Percentiles rank a stretch among this genome's conserved stretches.
These are phyloP conservation scores for Leccinum disarticulatum DNA, from an alignment of 768 basidiomycete genomes.

Conservation along the genomic window DNA sequence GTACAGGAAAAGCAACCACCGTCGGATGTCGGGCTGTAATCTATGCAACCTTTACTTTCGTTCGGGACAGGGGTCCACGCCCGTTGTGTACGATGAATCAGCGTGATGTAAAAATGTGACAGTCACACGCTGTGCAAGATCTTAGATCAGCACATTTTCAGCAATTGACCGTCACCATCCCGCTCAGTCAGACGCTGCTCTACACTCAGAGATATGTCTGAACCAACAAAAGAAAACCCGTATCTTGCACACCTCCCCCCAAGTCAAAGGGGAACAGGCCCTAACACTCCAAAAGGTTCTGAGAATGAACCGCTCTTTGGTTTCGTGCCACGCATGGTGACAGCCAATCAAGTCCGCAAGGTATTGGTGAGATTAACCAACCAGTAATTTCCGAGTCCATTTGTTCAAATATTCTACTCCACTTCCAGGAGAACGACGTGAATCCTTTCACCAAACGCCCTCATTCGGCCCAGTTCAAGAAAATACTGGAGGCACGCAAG, in stretches of 20 bases:
- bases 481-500: slow-evolving; percentile 81
- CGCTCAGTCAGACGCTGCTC: neutral
- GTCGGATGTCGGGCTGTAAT: slow-evolving; percentile 23
- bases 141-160: slow-evolving; percentile 18
- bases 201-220: neutral
- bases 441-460: slow-evolving; percentile 90
- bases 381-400: neutral
- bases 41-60: no score
- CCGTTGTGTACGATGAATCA: no score
- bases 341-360: slow-evolving; percentile 59
- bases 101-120: neutral
- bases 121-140: slow-evolving; percentile 3
- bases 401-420: neutral
- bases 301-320: slow-evolving; percentile 67
- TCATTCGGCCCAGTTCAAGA: slow-evolving; percentile 76
- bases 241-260: slow-evolving; percentile 49
- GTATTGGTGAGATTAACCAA: slow-evolving; percentile 58
- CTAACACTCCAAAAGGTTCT: slow-evolving; percentile 14
- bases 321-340: slow-evolving; percentile 69
- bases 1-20: slow-evolving; percentile 28
- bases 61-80: no score
- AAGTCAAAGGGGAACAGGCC: slow-evolving; percentile 29
- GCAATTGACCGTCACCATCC: slow-evolving; percentile 4
- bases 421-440: slow-evolving; percentile 62
- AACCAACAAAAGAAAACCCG: slow-evolving; percentile 43